Base-by-base conservation (phyloP, 1,139 yeast species). In the Kodamaea anthophila region DNA sequence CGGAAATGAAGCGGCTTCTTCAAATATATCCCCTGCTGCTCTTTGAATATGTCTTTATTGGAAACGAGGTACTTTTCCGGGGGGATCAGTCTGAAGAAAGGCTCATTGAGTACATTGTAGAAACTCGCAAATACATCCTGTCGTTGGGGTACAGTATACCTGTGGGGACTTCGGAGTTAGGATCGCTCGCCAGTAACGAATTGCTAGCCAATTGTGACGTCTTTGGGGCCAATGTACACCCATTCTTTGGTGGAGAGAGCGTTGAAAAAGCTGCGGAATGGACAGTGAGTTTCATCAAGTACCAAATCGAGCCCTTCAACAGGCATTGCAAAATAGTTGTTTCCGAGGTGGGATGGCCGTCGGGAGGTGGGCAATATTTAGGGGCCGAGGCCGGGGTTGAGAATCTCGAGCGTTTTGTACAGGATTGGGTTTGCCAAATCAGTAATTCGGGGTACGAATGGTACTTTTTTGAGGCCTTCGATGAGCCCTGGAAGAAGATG, bases 271-370 rank as follows among this genome's bases (percentile, higher is more conserved):
- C 82, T 0, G 53, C 72, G 0, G 45, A 57, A 5, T 78, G 86
- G 84, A 64, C 73, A 0, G 53, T 60, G 24, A 70, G 74, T 32
- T 75, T 62, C 41, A 43, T 76, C 23, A 48, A 60, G 29, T 53
- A 62, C 24, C 70, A 73, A 34, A 48, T 75, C 21, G 55, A 58
- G 22, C 59, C 63, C 4, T 18, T 45, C n/a, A 28, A 30, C 15
- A 29, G 36, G 5, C 40, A 47, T 15, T 37, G 44, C 5, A 51
- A 48, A 19, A 47, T 76, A 9, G 58, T 70, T 3, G 63, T 79
- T 2, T 64, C 83, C 0, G 86, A 79, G 44, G 70, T 77, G 13
- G 87, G 86, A 0, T 80, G 87, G 87, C 87, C 87, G 2, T 71
- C 67, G 31, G 87, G 86, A 5, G 86, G 86, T 5, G 86, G 85